Evolutionary conservation across 2,329 filamentous ascomycete genomes (phyloP), one percentile per base, ranked within the genome.

Genomic region (Beauveria varroae): DNA sequence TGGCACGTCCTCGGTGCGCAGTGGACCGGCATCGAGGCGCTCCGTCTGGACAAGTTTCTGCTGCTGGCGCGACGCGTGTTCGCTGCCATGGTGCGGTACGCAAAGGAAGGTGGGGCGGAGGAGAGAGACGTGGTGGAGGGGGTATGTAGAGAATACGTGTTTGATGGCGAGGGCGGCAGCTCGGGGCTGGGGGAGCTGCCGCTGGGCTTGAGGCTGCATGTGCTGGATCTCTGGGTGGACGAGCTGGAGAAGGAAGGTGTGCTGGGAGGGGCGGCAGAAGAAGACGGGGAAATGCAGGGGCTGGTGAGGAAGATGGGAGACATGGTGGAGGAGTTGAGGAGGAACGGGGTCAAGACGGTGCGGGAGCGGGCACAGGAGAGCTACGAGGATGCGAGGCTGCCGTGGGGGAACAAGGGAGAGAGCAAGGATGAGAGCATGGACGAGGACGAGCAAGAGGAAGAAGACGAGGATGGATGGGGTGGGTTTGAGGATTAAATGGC

Each of bases 31-130:
- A 86, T 92, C 64, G 89, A 92, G 71, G 85, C 88, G 9, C 75
- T 90, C 65, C 84, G 91, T 47, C 87, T 98, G 79, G 92, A 99
- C 76, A 99, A 99, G 79, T 98, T 96, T 70, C 78, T 99, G 61
- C 82, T 93, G 67, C 81, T 98, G 20, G 88, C 96, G 62, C 83
- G 95, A 57, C 84, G 89, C 65, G 90, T 91, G 67, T 77, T 97
- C 16, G 85, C 83, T 43, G 86, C 88, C n/a, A 85, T 86, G 10
- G 86, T 96, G 64, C 74, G 66, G 63, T 80, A 78, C 69, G 68
- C 66, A 28, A 50, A 64, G 54, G 66, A 63, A n/a, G 69, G 68
- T 22, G 71, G 73, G 22, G 69, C 67, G 0, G 68, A 68, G 24
- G 69, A 67, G 28, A 68, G 69, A 30, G 69, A 56, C 4, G 63